Percentiles rank a stretch among this genome's conserved stretches.
These are phyloP conservation scores for Fistulina hepatica DNA, from an alignment of 1,284 basidiomycete species.

Conservation along the genomic window DNA sequence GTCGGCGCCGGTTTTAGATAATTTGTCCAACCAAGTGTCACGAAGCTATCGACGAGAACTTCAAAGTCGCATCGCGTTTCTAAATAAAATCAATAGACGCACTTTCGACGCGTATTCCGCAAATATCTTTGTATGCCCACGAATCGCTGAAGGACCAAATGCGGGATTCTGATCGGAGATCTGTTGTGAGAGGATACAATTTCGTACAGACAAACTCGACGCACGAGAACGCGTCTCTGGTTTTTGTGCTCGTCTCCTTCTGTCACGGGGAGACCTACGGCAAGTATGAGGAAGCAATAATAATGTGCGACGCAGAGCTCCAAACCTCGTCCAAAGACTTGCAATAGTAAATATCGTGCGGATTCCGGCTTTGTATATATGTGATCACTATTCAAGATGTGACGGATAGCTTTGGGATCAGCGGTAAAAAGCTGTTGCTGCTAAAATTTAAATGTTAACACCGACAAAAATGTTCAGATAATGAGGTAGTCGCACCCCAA, in stretches of 20 bases:
- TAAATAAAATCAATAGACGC: not conserved
- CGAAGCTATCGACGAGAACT: constrained; percentile 27
- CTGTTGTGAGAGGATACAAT: too few relatives aligned
- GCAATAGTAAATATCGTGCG: constrained; percentile 4
- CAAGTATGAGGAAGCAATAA: too few relatives aligned
- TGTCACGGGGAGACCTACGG: constrained; percentile 9
- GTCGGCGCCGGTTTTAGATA: constrained; percentile 20
- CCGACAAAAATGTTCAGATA: too few relatives aligned
- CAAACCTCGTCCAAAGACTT: constrained; percentile 8
- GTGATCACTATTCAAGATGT: constrained; percentile 10
- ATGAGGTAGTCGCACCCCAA: too few relatives aligned
- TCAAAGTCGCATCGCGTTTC: not conserved
- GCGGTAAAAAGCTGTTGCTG: constrained; percentile 12
- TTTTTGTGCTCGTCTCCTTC: constrained; percentile 12
- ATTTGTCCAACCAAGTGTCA: constrained; percentile 32
- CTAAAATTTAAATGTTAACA: too few relatives aligned
- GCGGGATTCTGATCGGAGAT: constrained; percentile 53
- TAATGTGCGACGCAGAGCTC: too few relatives aligned
- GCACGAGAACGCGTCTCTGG: constrained; percentile 6
- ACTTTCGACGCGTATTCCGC: constrained; percentile 41
- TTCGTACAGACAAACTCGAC: not conserved
- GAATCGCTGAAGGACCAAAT: constrained; percentile 42
- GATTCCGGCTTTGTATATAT: constrained; percentile 7
- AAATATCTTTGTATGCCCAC: constrained; percentile 44
- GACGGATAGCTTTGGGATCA: constrained; percentile 12